These are phyloP conservation scores for Beauveria sp. DNA, from an alignment of 2,329 filamentous ascomycete genomes.

Conservation along the genomic window DNA sequence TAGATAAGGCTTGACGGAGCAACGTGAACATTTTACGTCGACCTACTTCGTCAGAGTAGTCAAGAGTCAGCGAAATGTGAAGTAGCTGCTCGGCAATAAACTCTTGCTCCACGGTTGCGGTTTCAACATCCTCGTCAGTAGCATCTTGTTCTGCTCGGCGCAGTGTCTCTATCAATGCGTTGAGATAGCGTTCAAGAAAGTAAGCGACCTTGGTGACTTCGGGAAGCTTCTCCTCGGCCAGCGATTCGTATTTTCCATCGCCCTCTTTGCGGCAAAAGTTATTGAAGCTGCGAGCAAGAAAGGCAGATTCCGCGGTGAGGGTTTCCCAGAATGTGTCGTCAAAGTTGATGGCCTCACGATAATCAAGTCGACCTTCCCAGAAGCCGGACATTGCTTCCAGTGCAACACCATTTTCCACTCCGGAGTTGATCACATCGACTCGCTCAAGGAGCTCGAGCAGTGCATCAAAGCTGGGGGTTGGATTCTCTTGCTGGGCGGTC, in stretches of 20 bases:
- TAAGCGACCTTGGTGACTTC: conserved; percentile 89
- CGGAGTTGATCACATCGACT: conserved; percentile 87
- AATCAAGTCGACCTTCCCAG: conserved; percentile 87
- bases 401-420: conserved; percentile 81
- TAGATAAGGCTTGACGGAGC: conserved; percentile 75
- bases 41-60: conserved; percentile 97
- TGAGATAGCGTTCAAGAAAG: conserved; percentile 74
- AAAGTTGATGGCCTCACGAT: conserved; percentile 64
- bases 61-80: conserved; percentile 82
- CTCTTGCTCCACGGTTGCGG: conserved; percentile 82
- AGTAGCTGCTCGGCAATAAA: conserved; percentile 95
- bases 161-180: conserved; percentile 57
- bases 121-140: conserved; percentile 60
- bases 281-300: conserved; percentile 88
- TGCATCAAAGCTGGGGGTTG: conserved; percentile 68
- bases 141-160: conserved; percentile 47
- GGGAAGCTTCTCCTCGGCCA: conserved; percentile 88
- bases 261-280: conserved; percentile 76
- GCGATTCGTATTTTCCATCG: conserved; percentile 64
- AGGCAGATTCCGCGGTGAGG: conserved; percentile 76
- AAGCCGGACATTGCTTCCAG: conserved; percentile 93
- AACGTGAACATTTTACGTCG: conserved; percentile 93
- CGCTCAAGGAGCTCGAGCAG: conserved; percentile 86
- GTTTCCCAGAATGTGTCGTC: conserved; percentile 74
- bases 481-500: conserved; percentile 50